phyloP scores from a whole-genome alignment of 176 grass and related monocot genomes.

The Stipa capillata region DNA sequence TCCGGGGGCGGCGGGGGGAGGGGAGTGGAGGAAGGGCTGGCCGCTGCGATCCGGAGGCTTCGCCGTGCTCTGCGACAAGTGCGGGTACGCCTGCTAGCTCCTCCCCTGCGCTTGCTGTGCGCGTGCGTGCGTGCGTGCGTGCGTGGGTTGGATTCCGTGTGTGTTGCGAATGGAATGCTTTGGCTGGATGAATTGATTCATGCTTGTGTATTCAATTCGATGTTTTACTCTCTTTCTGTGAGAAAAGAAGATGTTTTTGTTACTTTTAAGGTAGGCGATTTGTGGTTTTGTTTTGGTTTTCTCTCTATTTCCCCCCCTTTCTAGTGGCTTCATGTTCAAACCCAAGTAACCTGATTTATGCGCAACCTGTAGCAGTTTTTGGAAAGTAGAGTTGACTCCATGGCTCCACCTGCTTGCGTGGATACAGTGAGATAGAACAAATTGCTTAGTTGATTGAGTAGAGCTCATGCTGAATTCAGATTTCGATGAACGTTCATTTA shows the following conservation, averaged over 20 bases:
- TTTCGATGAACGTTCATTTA: not conserved
- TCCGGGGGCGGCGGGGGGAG: slow-evolving; percentile 16
- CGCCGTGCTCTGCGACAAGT: slow-evolving; percentile 88
- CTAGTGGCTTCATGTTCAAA: not conserved
- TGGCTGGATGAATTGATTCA: not conserved
- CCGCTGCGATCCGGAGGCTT: slow-evolving; percentile 73
- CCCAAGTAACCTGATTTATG: not conserved
- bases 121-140: not conserved
- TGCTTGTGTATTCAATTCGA: not conserved
- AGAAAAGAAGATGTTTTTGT: not conserved
- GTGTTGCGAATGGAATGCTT: not conserved
- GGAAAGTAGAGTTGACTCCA: slow-evolving; percentile 16
- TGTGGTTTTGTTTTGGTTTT: not conserved
- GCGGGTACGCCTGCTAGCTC: slow-evolving; percentile 51
- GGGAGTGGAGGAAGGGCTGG: slow-evolving; percentile 92
- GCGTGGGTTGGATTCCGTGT: not conserved
- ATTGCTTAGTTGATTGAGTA: not conserved
- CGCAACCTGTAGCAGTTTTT: not conserved
- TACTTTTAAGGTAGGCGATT: not conserved
- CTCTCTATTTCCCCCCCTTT: not conserved
- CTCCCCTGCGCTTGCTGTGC: not conserved
- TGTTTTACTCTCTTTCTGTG: not conserved
- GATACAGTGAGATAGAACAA: not conserved
- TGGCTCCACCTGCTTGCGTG: not conserved
- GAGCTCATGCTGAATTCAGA: not conserved